These are phyloP conservation scores for Neurospora sp. DNA, from an alignment of 495 filamentous ascomycete genomes.

Conservation along the genomic window DNA sequence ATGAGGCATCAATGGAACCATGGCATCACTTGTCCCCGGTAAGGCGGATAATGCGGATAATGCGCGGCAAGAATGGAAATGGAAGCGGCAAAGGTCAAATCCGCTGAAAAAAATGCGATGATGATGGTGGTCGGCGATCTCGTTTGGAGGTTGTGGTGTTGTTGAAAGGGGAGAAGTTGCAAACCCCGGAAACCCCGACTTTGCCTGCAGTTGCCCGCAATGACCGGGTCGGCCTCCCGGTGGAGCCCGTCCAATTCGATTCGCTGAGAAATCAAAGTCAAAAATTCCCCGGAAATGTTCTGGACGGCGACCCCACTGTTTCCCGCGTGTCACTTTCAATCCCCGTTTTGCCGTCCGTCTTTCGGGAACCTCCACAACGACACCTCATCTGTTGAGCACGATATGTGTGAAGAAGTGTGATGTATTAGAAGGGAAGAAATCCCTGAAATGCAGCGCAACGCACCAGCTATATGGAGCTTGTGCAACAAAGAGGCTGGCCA, in stretches of 20 bases:
- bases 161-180: not conserved
- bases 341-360: not conserved
- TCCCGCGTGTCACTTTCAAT: not conserved
- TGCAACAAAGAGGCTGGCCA: too few species aligned
- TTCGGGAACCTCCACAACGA: not conserved
- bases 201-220: not conserved
- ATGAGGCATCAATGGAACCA: not conserved
- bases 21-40: too few species aligned
- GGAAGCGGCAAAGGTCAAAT: not conserved
- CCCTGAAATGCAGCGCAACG: too few species aligned
- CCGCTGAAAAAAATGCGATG: not conserved
- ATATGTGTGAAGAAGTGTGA: too few species aligned
- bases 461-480: too few species aligned
- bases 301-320: not conserved
- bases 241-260: not conserved
- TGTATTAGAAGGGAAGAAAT: too few species aligned
- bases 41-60: too few species aligned
- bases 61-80: not conserved
- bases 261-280: not conserved
- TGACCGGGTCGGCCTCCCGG: not conserved
- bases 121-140: not conserved
- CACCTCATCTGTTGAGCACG: not conserved
- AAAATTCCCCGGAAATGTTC: not conserved
- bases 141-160: not conserved
- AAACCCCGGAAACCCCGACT: not conserved